A percentile compares a stretch with the other conserved stretches of the same genome.
phyloP scores from a whole-genome alignment of 371 early-diverging fungal genomes.

The Saksenaea oblongispora region DNA sequence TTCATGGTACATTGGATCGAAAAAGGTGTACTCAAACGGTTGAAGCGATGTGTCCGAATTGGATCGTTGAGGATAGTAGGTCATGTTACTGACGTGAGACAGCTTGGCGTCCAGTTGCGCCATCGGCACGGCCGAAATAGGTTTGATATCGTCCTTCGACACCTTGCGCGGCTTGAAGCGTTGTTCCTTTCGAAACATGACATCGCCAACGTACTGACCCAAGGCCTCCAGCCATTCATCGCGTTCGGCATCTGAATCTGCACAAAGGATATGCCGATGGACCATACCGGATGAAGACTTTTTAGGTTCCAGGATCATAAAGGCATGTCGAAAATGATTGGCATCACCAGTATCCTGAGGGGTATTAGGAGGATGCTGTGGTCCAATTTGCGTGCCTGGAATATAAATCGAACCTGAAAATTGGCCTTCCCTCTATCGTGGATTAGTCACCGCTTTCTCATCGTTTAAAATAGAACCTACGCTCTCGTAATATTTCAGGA shows the following conservation, averaged over 20 bases:
- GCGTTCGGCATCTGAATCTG: conserved; percentile 83
- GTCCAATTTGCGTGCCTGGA: conserved; percentile 55
- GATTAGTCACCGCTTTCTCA: background rate
- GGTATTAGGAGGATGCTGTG: conserved; percentile 30
- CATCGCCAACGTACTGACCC: conserved; percentile 44
- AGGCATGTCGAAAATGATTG: conserved; percentile 70
- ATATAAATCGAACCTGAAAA: conserved; percentile 58
- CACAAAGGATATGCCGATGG: conserved; percentile 79
- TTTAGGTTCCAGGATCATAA: conserved; percentile 75
- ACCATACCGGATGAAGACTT: conserved; percentile 59
- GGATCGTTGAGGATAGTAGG: conserved; percentile 22
- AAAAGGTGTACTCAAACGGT: background rate
- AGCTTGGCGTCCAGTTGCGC: conserved; percentile 8
- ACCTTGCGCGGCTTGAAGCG: conserved; percentile 8
- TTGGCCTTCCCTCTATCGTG: conserved; percentile 53
- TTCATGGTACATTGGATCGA: background rate
- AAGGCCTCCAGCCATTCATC: conserved; percentile 84
- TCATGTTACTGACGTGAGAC: background rate
- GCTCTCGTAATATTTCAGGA: conserved; percentile 73
- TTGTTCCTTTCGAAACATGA: conserved; percentile 4
- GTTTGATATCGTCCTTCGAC: conserved; percentile 24
- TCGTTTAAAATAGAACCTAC: conserved; percentile 28
- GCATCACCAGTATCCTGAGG: conserved; percentile 33
- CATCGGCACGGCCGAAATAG: conserved; percentile 16
- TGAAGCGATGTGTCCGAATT: conserved; percentile 23